phyloP scores from a whole-genome alignment of 352 stramenopile genomes.

The Bremia lactucae region DNA sequence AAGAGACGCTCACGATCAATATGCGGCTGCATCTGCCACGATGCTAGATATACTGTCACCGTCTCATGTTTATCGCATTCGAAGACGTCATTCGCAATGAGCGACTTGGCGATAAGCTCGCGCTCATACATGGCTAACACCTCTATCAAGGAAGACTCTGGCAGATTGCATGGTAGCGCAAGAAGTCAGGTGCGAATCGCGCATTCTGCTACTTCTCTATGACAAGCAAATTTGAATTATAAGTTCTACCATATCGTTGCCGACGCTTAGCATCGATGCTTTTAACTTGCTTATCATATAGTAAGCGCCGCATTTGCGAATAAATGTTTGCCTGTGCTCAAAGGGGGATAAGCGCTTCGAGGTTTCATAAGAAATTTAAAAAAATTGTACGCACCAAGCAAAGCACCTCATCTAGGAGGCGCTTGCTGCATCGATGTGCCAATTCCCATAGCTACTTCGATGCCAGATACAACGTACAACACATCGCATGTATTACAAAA shows the following conservation, averaged over 20 bases:
- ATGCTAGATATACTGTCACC: constrained; percentile 65
- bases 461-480: constrained; percentile 1
- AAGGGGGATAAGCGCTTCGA: neutral
- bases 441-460: constrained; percentile 47
- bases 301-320: constrained; percentile 28
- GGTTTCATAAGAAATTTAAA: neutral
- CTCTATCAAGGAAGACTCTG: constrained; percentile 52
- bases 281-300: constrained; percentile 15
- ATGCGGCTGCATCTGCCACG: constrained; percentile 82
- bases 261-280: constrained; percentile 20
- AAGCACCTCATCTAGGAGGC: constrained; percentile 40
- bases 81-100: constrained; percentile 61
- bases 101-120: constrained; percentile 66
- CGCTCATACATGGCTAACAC: constrained; percentile 68
- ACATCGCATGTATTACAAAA: neutral
- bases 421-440: constrained; percentile 50
- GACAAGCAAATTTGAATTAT: neutral
- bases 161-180: constrained; percentile 1
- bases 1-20: constrained; percentile 51
- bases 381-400: constrained; percentile 24
- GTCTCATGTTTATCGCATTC: constrained; percentile 58
- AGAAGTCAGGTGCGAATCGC: constrained; percentile 4
- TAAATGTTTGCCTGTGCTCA: constrained; percentile 28
- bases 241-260: constrained; percentile 37
- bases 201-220: neutral